Base-by-base conservation (phyloP, 257 asterid genomes). In the Solanum chmielewskii region DNA sequence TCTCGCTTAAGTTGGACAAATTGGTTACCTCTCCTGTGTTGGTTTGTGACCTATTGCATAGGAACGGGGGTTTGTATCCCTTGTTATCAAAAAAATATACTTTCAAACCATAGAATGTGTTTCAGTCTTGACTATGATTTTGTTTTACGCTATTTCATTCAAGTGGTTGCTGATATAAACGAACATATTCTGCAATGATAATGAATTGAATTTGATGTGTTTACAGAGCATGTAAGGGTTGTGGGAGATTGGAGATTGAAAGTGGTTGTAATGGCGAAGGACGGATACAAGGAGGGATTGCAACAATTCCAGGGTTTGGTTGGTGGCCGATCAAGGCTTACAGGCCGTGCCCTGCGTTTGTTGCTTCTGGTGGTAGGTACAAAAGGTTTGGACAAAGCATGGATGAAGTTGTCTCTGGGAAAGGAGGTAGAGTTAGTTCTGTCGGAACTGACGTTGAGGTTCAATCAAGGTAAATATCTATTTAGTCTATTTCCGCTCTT, bases 301-400 rank as follows among this genome's bases (percentile, higher is more conserved):
- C 98, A 8, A 92, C 94, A 42, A 92, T 95, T 70, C 98, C 99
- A 9, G 98, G 98, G 52, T 95, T 97, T 76, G 98, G 98, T 84
- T 97, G 99, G 99, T 97, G 99, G 98, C 98, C 98, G 0, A 97
- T 97, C 74, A 95, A 95, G 92, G 98, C 99, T 76, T 97, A 94
- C 86, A 87, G 98, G 81, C 99, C 98, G 89, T 97, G 99, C 64
- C 98, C 98, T 64, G 98, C 93, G 9, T 97, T 91, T 87, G 86
- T 95, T 87, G 98, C 96, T 23, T 90, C 98, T 2, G 99, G 99
- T 74, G 98, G 98, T 49, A 89, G 98, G 90, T 97, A 95, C 89
- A 88, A 93, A 87, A 89, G 98, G 85, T 90, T 41, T 1, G 98
- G 98, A 31, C 99, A 97, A 89, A 97, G 95, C 95, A 94, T 95